Evolutionary conservation across 177 flowering plant genomes (phyloP).

Genomic region (Tripterygium wilfordii): DNA sequence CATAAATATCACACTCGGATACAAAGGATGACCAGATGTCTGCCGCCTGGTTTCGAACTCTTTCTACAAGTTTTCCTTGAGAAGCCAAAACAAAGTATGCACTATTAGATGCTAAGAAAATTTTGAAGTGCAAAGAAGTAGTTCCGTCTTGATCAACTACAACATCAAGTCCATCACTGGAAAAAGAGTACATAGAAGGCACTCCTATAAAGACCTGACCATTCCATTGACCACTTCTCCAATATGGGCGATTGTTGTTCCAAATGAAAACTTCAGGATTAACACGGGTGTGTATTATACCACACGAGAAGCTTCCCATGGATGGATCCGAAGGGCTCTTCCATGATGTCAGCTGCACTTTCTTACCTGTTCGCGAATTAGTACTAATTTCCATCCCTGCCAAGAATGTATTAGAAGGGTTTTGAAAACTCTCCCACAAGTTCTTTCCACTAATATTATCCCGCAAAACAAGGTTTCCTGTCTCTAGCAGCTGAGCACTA

Average conservation of each 20-base stretch:
- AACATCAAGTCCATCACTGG: conserved; percentile 8
- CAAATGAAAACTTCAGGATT: conserved; percentile 16
- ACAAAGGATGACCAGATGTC: neutral
- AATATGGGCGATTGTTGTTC: conserved; percentile 4
- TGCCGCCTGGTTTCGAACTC: neutral
- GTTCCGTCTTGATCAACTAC: conserved; percentile 4
- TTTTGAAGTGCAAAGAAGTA: neutral
- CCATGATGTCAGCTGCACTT: conserved; percentile 19
- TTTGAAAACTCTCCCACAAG: conserved; percentile 29
- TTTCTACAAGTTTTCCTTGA: conserved; percentile 1
- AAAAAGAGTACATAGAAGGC: conserved; percentile 2
- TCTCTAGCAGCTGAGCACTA: conserved; percentile 15
- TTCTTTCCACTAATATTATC: conserved; percentile 3
- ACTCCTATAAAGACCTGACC: conserved; percentile 18
- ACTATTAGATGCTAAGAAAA: neutral
- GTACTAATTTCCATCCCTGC: conserved; percentile 12
- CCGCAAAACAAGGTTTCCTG: conserved; percentile 20
- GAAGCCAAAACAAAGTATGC: conserved; percentile 5
- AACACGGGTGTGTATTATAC: neutral
- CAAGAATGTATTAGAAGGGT: conserved; percentile 11
- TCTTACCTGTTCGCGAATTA: conserved; percentile 4
- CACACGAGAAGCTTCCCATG: conserved; percentile 12
- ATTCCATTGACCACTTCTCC: conserved; percentile 26
- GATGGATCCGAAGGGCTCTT: conserved; percentile 25
- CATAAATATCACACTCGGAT: conserved; percentile 24